These are phyloP conservation scores for Oryza longistaminata DNA, from an alignment of 176 grass and related monocot genomes.

Conservation along the genomic window DNA sequence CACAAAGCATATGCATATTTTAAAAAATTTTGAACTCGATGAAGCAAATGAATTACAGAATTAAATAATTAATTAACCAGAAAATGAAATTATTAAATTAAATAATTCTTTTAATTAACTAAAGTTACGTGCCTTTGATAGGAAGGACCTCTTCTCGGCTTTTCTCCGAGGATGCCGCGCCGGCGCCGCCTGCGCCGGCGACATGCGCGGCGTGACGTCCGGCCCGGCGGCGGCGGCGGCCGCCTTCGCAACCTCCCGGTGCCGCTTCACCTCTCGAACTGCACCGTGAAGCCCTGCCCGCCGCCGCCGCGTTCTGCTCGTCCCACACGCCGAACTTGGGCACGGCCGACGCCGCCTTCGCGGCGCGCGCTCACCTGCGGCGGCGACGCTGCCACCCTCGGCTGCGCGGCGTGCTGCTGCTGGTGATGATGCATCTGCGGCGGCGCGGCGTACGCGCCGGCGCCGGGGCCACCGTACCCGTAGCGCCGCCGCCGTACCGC, in stretches of 20 bases:
- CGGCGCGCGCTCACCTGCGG: constrained; percentile 9
- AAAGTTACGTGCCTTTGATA: constrained; percentile 42
- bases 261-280: constrained; percentile 78
- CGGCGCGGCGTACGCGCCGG: background rate
- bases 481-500: constrained; percentile 11
- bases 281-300: constrained; percentile 70
- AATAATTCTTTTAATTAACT: no score
- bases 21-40: background rate
- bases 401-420: background rate
- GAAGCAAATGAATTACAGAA: background rate
- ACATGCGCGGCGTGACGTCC: constrained; percentile 10
- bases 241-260: constrained; percentile 54
- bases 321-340: constrained; percentile 79
- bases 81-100: background rate
- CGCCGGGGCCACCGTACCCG: background rate
- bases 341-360: constrained; percentile 50
- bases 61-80: no score
- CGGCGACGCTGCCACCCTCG: constrained; percentile 30
- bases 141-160: constrained; percentile 44
- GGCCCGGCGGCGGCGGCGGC: constrained; percentile 16
- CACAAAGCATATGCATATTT: background rate
- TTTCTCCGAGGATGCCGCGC: constrained; percentile 3
- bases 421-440: background rate
- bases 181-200: constrained; percentile 13
- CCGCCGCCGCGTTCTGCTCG: constrained; percentile 47